Conservation (phyloP, 352 stramenopile species). For the Phytopythium helicoides region DNA sequence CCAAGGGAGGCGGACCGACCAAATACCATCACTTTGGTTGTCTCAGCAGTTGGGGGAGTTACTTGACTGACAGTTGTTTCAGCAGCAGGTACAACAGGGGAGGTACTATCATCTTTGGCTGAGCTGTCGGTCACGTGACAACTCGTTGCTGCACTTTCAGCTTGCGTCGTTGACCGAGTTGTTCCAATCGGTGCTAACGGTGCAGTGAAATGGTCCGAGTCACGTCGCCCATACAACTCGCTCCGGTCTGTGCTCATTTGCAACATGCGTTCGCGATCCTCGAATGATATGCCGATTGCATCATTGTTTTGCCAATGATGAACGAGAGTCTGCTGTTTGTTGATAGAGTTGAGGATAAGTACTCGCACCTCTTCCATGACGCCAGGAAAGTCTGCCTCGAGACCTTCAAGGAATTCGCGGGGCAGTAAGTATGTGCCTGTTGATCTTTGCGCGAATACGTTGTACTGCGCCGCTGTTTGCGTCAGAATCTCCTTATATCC, state of each 20-base stretch:
- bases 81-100: no score
- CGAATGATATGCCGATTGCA: slow-evolving; percentile 47
- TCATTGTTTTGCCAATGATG: slow-evolving; percentile 76
- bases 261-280: slow-evolving; percentile 40
- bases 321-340: slow-evolving; percentile 68
- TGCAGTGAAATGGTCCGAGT: background rate
- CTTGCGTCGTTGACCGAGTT: background rate
- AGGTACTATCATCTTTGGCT: no score
- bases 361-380: slow-evolving; percentile 64
- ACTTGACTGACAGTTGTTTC: no score
- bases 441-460: slow-evolving; percentile 56
- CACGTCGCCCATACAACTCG: background rate
- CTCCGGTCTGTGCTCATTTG: slow-evolving; percentile 18
- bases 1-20: no score
- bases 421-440: slow-evolving; percentile 66
- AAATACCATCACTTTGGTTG: no score
- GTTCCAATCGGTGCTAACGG: background rate
- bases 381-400: slow-evolving; percentile 46
- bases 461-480: slow-evolving; percentile 54
- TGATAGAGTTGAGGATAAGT: slow-evolving; percentile 78
- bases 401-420: slow-evolving; percentile 53
- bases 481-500: slow-evolving; percentile 76
- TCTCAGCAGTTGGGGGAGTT: no score
- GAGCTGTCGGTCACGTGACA: no score
- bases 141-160: no score